phyloP scores from a whole-genome alignment of 495 filamentous ascomycete species.

The Annulohypoxylon moriforme region DNA sequence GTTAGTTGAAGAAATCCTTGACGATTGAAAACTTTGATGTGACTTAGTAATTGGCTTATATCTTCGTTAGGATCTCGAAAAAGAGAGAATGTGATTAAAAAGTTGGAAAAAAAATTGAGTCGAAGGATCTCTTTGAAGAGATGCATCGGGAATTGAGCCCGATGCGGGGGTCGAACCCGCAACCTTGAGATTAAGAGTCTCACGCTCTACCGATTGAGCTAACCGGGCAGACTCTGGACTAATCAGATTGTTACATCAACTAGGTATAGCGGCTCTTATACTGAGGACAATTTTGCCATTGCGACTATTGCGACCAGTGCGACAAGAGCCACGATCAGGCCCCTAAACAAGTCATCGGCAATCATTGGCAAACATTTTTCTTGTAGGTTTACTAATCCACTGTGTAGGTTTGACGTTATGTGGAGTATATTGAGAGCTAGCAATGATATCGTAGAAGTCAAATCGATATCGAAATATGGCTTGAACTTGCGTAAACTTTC shows the following conservation, averaged over 20 bases:
- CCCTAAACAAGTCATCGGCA: not conserved
- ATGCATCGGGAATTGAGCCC: constrained; percentile 53
- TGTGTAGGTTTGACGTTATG: not conserved
- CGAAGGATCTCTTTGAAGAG: constrained; percentile 20
- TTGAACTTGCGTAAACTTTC: not conserved
- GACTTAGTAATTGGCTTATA: too few relatives aligned
- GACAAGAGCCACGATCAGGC: too few relatives aligned
- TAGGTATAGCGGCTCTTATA: not conserved
- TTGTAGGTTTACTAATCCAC: not conserved
- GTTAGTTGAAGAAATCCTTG: too few relatives aligned
- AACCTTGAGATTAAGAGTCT: constrained; percentile 84
- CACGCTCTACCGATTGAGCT: constrained; percentile 88
- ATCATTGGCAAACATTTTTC: not conserved
- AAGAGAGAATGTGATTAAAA: not conserved
- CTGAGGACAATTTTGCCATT: not conserved
- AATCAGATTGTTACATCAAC: not conserved
- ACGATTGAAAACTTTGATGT: too few relatives aligned
- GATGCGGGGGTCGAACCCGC: constrained; percentile 59
- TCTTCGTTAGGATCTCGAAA: not conserved
- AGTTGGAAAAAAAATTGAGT: not conserved
- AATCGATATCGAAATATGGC: not conserved
- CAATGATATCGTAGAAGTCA: not conserved
- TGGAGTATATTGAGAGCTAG: not conserved
- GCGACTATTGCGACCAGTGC: not conserved
- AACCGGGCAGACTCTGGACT: constrained; percentile 56